A percentile compares a stretch with the other conserved stretches of the same genome.
These are phyloP conservation scores for Suillus variegatus DNA, from an alignment of 768 basidiomycete species.

Conservation along the genomic window DNA sequence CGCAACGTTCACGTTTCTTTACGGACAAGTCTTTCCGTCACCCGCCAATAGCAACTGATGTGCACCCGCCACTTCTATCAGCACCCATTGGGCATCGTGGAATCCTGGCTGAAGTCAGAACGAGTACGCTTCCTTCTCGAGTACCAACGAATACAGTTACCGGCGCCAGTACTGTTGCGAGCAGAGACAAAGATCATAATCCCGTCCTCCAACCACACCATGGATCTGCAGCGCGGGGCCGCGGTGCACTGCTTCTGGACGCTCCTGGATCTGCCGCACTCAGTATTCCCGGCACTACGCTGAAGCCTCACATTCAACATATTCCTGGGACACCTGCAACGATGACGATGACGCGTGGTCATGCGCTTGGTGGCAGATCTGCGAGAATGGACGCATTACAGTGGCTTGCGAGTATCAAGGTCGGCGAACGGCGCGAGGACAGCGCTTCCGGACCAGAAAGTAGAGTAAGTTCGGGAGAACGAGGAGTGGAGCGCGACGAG, in stretches of 20 bases:
- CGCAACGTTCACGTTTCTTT: slow-evolving; percentile 13
- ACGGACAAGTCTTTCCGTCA: slow-evolving; percentile 52
- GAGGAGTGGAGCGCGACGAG: not conserved
- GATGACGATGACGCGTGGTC: slow-evolving; percentile 49
- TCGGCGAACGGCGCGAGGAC: slow-evolving; percentile 54
- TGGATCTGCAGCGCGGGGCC: slow-evolving; percentile 34
- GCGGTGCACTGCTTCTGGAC: slow-evolving; percentile 24
- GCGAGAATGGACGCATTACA: slow-evolving; percentile 63
- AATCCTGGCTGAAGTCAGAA: slow-evolving; percentile 72
- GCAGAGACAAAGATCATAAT: slow-evolving; percentile 14
- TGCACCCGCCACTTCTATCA: slow-evolving; percentile 49
- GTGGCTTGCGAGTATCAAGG: slow-evolving; percentile 76
- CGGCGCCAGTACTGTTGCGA: not conserved
- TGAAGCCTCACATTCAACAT: slow-evolving; percentile 8
- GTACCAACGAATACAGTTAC: slow-evolving; percentile 15
- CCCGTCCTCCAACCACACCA: slow-evolving; percentile 35
- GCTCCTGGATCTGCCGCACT: slow-evolving; percentile 37
- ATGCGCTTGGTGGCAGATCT: slow-evolving; percentile 47
- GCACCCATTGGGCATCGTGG: slow-evolving; percentile 67
- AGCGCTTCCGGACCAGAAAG: slow-evolving; percentile 55
- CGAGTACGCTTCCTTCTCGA: slow-evolving; percentile 38
- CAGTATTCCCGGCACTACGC: slow-evolving; percentile 8
- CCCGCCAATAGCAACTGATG: slow-evolving; percentile 43
- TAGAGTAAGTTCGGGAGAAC: slow-evolving; percentile 42
- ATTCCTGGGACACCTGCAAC: slow-evolving; percentile 25